Conservation (phyloP, 148 eudicot genomes). For the Arctostaphylos glauca region DNA sequence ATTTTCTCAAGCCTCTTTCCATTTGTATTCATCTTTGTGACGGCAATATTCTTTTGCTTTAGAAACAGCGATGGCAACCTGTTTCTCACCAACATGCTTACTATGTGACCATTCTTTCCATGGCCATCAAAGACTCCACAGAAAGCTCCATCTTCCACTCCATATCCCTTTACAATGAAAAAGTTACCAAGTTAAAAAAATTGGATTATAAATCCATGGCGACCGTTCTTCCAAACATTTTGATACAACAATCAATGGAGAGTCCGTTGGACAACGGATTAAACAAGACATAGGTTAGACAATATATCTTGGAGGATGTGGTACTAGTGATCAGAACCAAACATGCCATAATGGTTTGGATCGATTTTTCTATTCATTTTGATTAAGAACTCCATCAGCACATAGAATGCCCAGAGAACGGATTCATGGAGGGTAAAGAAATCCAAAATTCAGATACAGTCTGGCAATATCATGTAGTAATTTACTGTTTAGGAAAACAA, state of each 20-base stretch:
- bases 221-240: not conserved
- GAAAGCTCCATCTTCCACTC: constrained; percentile 48
- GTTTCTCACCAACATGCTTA: constrained; percentile 65
- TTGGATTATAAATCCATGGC: not conserved
- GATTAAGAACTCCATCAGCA: not conserved
- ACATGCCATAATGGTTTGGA: no score
- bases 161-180: constrained; percentile 55
- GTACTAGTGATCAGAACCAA: no score
- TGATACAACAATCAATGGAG: not conserved
- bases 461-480: not conserved
- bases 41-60: constrained; percentile 33
- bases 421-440: not conserved
- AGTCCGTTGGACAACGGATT: not conserved
- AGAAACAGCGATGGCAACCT: constrained; percentile 55
- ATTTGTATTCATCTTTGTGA: constrained; percentile 16
- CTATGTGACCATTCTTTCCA: constrained; percentile 66
- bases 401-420: not conserved
- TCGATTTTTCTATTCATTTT: not conserved
- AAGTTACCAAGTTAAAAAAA: not conserved
- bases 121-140: constrained; percentile 88
- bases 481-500: not conserved
- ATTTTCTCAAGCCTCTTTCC: not conserved
- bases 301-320: not conserved
- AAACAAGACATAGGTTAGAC: not conserved
- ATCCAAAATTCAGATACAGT: not conserved